Evolutionary conservation across 2,329 filamentous ascomycete genomes (phyloP).

Genomic region (Xylaria multiplex): DNA sequence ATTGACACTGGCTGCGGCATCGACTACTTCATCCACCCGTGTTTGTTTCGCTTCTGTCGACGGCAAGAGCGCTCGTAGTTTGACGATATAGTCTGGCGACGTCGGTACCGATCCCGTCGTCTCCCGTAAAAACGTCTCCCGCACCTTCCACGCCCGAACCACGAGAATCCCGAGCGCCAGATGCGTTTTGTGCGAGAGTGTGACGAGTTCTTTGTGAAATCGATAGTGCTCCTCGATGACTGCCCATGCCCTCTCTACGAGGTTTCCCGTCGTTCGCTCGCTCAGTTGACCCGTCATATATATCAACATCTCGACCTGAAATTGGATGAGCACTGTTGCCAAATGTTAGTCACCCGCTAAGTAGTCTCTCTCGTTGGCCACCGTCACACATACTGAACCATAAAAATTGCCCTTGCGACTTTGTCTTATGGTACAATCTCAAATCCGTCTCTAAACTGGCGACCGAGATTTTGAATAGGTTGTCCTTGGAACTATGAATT

Average conservation of each 20-base stretch:
- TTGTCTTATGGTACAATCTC: constrained; percentile 55
- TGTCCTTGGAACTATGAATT: constrained; percentile 60
- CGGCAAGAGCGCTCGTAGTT: constrained; percentile 57
- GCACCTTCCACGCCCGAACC: constrained; percentile 63
- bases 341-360: constrained; percentile 26
- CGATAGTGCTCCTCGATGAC: constrained; percentile 59
- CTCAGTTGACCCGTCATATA: constrained; percentile 66
- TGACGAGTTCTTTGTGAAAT: constrained; percentile 62
- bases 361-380: neutral
- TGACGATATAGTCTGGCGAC: constrained; percentile 58
- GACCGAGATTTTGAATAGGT: constrained; percentile 65
- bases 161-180: constrained; percentile 58
- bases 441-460: constrained; percentile 60
- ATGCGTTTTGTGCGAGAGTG: constrained; percentile 58
- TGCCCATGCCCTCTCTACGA: constrained; percentile 65
- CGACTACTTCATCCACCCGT: constrained; percentile 38
- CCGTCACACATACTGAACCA: constrained; percentile 61
- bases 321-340: constrained; percentile 53
- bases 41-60: constrained; percentile 50
- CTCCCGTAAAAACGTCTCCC: constrained; percentile 55
- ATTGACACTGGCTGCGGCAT: constrained; percentile 25
- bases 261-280: constrained; percentile 57
- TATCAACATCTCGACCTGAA: constrained; percentile 66
- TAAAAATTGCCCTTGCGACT: constrained; percentile 58
- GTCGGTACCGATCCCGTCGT: constrained; percentile 52